These are phyloP conservation scores for Daldinia concentrica DNA, from an alignment of 495 filamentous ascomycete species.

Conservation along the genomic window DNA sequence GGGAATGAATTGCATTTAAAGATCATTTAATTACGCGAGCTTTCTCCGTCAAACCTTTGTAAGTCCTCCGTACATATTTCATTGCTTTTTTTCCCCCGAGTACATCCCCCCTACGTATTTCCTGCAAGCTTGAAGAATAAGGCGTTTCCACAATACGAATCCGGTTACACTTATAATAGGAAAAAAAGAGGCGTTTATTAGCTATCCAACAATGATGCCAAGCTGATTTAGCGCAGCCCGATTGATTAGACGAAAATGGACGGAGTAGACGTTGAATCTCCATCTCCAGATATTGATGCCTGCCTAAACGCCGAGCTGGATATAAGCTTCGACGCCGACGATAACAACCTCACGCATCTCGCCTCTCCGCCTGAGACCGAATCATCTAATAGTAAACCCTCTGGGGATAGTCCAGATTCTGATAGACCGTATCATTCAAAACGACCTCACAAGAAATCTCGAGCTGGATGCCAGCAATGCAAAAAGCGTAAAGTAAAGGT, in stretches of 20 bases:
- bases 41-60: neutral
- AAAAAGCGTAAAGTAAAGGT: slow-evolving; percentile 58
- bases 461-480: slow-evolving; percentile 58
- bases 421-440: slow-evolving; percentile 56
- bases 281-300: slow-evolving; percentile 9
- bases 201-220: neutral
- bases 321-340: slow-evolving; percentile 14
- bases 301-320: slow-evolving; percentile 12
- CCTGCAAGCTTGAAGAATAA: neutral
- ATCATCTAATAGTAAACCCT: slow-evolving; percentile 10
- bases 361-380: neutral
- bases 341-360: slow-evolving; percentile 1
- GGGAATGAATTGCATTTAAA: neutral
- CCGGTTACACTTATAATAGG: neutral
- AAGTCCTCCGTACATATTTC: neutral
- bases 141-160: neutral
- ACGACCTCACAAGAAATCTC: slow-evolving; percentile 62
- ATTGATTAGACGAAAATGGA: slow-evolving; percentile 28
- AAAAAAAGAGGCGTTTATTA: neutral
- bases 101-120: neutral
- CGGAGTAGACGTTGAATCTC: slow-evolving; percentile 15
- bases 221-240: neutral
- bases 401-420: slow-evolving; percentile 13
- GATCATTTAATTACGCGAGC: neutral
- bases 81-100: neutral